phyloP scores from a whole-genome alignment of 2,329 filamentous ascomycete genomes.

The Simplicillium sp. region DNA sequence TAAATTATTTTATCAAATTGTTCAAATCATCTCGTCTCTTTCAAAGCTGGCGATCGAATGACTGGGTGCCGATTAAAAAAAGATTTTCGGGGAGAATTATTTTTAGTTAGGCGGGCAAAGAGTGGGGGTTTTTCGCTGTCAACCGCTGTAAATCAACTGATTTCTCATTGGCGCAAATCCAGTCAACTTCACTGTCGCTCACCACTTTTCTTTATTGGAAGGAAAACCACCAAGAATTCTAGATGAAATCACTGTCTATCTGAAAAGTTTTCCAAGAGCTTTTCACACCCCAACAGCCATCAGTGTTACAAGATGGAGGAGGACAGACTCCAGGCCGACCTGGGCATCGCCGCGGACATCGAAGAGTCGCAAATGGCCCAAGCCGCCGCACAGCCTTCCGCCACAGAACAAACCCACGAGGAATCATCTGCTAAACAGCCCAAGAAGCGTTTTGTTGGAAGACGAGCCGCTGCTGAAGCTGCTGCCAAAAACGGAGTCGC shows the following conservation, averaged over 20 bases:
- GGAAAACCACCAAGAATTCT: not conserved
- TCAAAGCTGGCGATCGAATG: too few species aligned
- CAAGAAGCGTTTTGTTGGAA: conserved; percentile 85
- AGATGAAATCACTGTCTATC: too few species aligned
- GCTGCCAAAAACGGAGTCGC: conserved; percentile 28
- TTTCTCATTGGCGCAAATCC: conserved; percentile 5
- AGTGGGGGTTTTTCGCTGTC: too few species aligned
- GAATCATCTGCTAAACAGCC: conserved; percentile 56
- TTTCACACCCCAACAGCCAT: too few species aligned
- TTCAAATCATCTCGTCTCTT: too few species aligned
- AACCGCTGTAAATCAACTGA: too few species aligned
- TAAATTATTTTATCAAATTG: too few species aligned
- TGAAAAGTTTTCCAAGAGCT: too few species aligned
- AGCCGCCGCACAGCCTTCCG: conserved; percentile 17
- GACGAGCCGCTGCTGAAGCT: conserved; percentile 59
- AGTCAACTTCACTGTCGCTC: conserved; percentile 3
- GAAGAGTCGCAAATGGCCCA: conserved; percentile 36
- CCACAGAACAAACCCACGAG: conserved; percentile 13
- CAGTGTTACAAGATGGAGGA: conserved; percentile 53
- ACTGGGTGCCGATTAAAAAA: too few species aligned
- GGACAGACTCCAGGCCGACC: conserved; percentile 59
- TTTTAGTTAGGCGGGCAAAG: too few species aligned
- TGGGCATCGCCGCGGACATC: conserved; percentile 60
- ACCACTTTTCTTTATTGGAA: not conserved
- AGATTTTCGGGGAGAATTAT: too few species aligned